A percentile compares a stretch with the other conserved stretches of the same genome.
Evolutionary conservation across 2,329 filamentous ascomycete genomes (phyloP).

Genomic region (Penicillium fuscoglaucum): DNA sequence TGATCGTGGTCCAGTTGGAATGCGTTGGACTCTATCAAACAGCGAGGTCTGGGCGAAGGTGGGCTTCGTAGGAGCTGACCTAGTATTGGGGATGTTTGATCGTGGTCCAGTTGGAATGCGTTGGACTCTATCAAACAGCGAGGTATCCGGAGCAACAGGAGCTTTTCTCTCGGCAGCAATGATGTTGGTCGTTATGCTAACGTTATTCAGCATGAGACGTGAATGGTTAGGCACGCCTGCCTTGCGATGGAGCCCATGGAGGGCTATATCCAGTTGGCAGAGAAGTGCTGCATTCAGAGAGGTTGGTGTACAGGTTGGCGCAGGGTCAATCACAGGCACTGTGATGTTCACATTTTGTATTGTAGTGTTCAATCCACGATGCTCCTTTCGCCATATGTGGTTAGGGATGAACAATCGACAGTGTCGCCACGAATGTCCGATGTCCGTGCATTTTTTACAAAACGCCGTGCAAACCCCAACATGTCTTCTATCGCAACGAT

Average conservation of each 20-base stretch:
- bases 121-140: neutral
- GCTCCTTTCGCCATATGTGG: neutral
- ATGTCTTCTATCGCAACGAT: neutral
- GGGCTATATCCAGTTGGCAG: neutral
- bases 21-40: neutral
- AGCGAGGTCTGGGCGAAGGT: neutral
- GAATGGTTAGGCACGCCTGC: neutral
- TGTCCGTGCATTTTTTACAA: neutral
- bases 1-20: neutral
- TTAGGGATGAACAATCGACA: neutral
- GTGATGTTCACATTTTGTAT: neutral
- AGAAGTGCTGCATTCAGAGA: neutral
- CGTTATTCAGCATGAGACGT: neutral
- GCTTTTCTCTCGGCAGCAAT: rapidly evolving
- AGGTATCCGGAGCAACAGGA: neutral
- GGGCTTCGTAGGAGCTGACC: neutral
- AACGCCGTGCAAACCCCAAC: neutral
- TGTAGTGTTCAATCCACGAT: rapidly evolving
- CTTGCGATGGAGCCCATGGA: neutral
- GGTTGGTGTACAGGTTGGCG: neutral
- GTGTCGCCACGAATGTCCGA: neutral
- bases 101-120: neutral
- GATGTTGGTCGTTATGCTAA: neutral
- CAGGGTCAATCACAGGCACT: neutral
- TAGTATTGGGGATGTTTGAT: neutral